A percentile compares a stretch with the other conserved stretches of the same genome.
Evolutionary conservation across 2,329 filamentous ascomycete genomes (phyloP).

Genomic region (Penicillium sp.): DNA sequence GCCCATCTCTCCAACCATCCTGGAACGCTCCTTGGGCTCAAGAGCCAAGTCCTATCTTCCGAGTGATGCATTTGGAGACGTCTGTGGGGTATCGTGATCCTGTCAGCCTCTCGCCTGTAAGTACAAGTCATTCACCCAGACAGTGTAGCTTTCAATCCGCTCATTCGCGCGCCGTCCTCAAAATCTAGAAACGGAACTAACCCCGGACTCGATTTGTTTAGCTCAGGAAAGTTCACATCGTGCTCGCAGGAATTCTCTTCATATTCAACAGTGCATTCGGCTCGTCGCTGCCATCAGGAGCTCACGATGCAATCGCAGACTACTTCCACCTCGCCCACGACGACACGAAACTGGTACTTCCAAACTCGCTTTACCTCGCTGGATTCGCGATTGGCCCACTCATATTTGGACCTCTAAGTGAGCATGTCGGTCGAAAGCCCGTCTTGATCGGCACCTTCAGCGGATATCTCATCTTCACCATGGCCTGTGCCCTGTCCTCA

Average conservation of each 20-base stretch:
- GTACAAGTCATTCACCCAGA: neutral
- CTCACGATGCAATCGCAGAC: constrained; percentile 14
- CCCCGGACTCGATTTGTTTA: neutral
- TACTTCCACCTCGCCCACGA: constrained; percentile 15
- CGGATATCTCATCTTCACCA: constrained; percentile 37
- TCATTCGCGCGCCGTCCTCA: no score
- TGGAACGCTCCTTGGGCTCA: neutral
- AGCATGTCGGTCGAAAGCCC: constrained; percentile 36
- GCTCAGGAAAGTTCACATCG: constrained; percentile 8
- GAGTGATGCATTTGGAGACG: neutral
- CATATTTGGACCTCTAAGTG: constrained; percentile 42
- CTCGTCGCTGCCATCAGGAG: constrained; percentile 21
- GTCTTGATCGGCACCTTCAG: constrained; percentile 51
- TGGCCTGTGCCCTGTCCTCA: constrained; percentile 42
- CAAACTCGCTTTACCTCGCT: constrained; percentile 32
- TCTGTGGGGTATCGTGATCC: neutral
- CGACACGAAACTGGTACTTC: constrained; percentile 28
- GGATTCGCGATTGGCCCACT: constrained; percentile 39
- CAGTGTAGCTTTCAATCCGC: no score
- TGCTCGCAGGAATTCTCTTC: constrained; percentile 16
- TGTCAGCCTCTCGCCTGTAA: neutral
- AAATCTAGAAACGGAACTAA: neutral
- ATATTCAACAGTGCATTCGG: constrained; percentile 22
- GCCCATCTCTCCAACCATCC: neutral
- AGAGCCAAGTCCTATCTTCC: neutral